These are phyloP conservation scores for Chlamydomonas asymmetrica DNA, from an alignment of 139 green algal genomes.

Conservation along the genomic window DNA sequence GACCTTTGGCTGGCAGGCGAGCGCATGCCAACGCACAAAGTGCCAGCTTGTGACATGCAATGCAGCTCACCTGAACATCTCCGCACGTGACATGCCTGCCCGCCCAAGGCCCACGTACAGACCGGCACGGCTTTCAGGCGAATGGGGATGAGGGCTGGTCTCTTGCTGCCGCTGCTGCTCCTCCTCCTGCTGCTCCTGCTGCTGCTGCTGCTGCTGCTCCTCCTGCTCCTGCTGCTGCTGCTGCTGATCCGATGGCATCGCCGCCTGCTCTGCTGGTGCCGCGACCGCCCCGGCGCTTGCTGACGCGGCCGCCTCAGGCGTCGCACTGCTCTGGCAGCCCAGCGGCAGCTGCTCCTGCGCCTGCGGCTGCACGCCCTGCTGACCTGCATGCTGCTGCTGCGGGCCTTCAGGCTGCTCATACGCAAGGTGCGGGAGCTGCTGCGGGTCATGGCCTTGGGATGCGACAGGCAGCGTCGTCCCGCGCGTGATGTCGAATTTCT, in stretches of 20 bases:
- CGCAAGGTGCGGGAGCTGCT: slow-evolving; percentile 2
- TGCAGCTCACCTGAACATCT: slow-evolving; percentile 64
- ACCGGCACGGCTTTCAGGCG: neutral
- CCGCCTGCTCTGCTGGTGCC: neutral
- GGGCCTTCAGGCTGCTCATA: neutral
- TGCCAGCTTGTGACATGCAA: slow-evolving; percentile 37
- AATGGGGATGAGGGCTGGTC: neutral
- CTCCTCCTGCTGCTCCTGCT: neutral
- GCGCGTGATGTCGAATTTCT: slow-evolving; percentile 51
- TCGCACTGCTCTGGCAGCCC: neutral
- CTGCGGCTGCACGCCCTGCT: neutral
- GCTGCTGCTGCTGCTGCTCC: slow-evolving; percentile 25
- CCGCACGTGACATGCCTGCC: slow-evolving; percentile 51
- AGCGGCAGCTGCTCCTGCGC: neutral
- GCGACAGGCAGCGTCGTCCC: slow-evolving; percentile 49
- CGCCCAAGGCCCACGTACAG: slow-evolving; percentile 72
- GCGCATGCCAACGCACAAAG: too few relatives aligned
- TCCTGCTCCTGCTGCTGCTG: slow-evolving; percentile 21
- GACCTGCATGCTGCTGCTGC: neutral
- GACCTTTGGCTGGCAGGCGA: too few relatives aligned
- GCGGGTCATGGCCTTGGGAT: neutral
- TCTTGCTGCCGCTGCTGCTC: neutral
- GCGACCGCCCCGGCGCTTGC: neutral
- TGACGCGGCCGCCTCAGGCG: neutral
- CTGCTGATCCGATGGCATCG: neutral